A percentile compares a stretch with the other conserved stretches of the same genome.
phyloP scores from a whole-genome alignment of 176 grass and related monocot species.

The Coix lacrymajobi region DNA sequence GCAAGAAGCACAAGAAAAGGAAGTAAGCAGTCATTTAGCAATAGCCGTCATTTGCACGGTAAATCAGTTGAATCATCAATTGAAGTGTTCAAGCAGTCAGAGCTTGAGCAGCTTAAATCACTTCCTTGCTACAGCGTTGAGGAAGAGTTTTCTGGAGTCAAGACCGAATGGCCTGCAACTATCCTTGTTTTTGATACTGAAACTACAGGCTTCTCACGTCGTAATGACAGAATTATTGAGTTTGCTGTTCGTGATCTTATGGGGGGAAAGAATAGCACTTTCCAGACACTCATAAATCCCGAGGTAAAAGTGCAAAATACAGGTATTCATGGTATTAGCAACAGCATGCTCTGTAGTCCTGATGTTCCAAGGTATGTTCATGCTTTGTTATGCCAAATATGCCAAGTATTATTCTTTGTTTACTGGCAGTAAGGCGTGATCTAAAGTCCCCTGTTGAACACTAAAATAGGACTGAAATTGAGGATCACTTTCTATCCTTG shows the following conservation, averaged over 20 bases:
- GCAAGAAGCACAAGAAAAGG: slow-evolving; percentile 27
- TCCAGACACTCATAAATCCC: slow-evolving; percentile 82
- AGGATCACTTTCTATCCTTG: not conserved
- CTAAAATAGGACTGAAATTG: not conserved
- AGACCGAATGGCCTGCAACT: slow-evolving; percentile 58
- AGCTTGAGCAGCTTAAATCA: slow-evolving; percentile 57
- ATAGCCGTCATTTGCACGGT: slow-evolving; percentile 25
- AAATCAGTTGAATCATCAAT: slow-evolving; percentile 47
- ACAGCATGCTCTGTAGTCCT: slow-evolving; percentile 49
- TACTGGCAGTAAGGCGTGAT: not conserved
- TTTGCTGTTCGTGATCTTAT: slow-evolving; percentile 76
- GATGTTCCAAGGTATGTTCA: slow-evolving; percentile 64
- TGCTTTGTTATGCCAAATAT: slow-evolving; percentile 5
- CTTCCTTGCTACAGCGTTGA: slow-evolving; percentile 52
- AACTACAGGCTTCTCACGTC: slow-evolving; percentile 64
- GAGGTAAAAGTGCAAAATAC: slow-evolving; percentile 40
- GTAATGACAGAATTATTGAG: slow-evolving; percentile 68
- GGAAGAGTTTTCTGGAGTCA: slow-evolving; percentile 40
- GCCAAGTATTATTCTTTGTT: slow-evolving; percentile 11
- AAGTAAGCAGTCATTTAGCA: slow-evolving; percentile 37
- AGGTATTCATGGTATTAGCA: slow-evolving; percentile 62
- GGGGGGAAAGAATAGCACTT: slow-evolving; percentile 71
- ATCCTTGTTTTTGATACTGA: slow-evolving; percentile 93
- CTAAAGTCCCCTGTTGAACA: not conserved
- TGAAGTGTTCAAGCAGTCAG: slow-evolving; percentile 45